Percentiles rank a stretch among this genome's conserved stretches.
Conservation (phyloP, 192 early-diverging fungal species). For the Rhizophagus prolifer region DNA sequence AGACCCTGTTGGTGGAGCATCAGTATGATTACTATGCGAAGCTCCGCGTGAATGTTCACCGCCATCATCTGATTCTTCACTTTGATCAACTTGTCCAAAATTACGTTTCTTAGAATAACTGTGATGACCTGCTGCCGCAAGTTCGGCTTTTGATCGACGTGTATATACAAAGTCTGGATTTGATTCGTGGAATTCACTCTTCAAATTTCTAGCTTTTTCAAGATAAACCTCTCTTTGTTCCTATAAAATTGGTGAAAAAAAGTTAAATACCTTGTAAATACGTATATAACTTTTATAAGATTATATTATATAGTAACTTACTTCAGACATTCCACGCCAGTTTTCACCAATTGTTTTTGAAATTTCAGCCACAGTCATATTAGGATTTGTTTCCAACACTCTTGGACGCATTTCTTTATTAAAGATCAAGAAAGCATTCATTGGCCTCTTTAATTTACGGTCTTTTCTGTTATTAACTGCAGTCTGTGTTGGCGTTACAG, state of each 20-base stretch:
- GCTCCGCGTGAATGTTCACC: background rate
- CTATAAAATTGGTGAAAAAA: conserved; percentile 20
- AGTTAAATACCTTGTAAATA: background rate
- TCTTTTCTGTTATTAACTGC: conserved; percentile 28
- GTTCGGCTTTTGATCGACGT: conserved; percentile 58
- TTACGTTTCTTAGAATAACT: conserved; percentile 34
- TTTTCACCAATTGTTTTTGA: conserved; percentile 54
- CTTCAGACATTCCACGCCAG: conserved; percentile 49
- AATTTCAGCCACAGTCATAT: conserved; percentile 58
- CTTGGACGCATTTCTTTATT: conserved; percentile 60
- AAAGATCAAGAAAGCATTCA: conserved; percentile 62
- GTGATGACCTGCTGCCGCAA: conserved; percentile 47
- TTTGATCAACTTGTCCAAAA: background rate
- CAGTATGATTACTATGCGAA: background rate
- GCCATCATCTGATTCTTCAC: background rate
- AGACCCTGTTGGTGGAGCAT: background rate
- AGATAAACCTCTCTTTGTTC: conserved; percentile 45
- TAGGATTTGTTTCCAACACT: conserved; percentile 53
- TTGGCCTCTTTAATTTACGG: conserved; percentile 55
- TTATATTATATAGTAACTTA: conserved; percentile 15
- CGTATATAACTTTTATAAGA: background rate
- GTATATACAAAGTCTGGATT: conserved; percentile 60
- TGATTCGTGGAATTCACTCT: conserved; percentile 48
- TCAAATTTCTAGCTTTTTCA: conserved; percentile 46
- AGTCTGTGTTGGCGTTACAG: conserved; percentile 30